Conservation (phyloP, 108 stramenopile species). For the Cyclotella kingstonii region DNA sequence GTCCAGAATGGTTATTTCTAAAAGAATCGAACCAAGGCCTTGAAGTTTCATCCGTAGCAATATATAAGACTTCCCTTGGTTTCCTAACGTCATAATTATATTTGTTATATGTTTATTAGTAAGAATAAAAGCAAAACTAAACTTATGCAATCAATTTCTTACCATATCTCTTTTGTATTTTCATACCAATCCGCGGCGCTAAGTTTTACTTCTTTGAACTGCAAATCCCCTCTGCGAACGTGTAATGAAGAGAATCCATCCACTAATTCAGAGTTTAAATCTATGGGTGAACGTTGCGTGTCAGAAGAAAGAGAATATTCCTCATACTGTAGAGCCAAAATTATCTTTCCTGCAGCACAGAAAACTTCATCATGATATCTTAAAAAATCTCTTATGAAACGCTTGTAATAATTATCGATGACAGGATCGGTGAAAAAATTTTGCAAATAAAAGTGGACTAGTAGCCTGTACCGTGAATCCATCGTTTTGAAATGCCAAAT, state of each 20-base stretch:
- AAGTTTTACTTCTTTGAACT: constrained; percentile 45
- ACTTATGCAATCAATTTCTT: neutral
- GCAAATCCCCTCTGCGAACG: constrained; percentile 52
- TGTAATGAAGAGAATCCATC: constrained; percentile 57
- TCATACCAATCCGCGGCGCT: constrained; percentile 39
- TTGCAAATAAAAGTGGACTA: constrained; percentile 74
- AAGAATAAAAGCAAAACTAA: neutral
- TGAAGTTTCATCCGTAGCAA: constrained; percentile 86
- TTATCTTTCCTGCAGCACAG: constrained; percentile 88
- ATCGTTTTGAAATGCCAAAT: constrained; percentile 52
- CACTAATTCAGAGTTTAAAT: constrained; percentile 32
- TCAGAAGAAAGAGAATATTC: constrained; percentile 24
- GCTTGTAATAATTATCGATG: constrained; percentile 47
- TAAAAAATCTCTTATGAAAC: constrained; percentile 83
- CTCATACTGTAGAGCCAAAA: constrained; percentile 73
- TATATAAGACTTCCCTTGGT: constrained; percentile 64
- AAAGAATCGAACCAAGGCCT: constrained; percentile 79
- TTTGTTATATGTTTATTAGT: neutral
- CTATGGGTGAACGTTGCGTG: constrained; percentile 10
- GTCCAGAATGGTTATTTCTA: constrained; percentile 49
- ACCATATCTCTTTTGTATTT: constrained; percentile 42
- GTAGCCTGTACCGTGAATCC: constrained; percentile 40
- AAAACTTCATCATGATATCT: constrained; percentile 82
- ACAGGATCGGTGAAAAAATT: constrained; percentile 42
- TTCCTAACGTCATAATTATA: neutral